Evolutionary conservation across 495 filamentous ascomycete species (phyloP).

Genomic region (Choiromyces venosus): DNA sequence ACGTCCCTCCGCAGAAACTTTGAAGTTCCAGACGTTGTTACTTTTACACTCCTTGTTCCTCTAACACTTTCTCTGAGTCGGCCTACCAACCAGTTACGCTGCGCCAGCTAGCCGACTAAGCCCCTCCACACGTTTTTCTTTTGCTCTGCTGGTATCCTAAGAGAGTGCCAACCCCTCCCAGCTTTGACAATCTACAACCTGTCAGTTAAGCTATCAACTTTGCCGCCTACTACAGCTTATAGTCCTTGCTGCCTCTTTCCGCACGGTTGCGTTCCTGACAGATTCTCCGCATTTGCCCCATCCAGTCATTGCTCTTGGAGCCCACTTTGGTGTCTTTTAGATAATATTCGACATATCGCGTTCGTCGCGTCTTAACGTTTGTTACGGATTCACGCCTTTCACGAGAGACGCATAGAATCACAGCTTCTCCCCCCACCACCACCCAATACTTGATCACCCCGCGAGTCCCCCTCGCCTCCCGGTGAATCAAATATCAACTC

Average conservation of each 20-base stretch:
- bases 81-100: slow-evolving; percentile 30
- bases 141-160: slow-evolving; percentile 26
- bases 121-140: slow-evolving; percentile 24
- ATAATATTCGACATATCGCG: slow-evolving; percentile 39
- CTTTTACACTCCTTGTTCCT: slow-evolving; percentile 8
- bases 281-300: slow-evolving; percentile 42
- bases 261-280: slow-evolving; percentile 41
- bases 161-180: slow-evolving; percentile 22
- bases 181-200: slow-evolving; percentile 39
- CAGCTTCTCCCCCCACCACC: slow-evolving; percentile 11
- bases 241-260: slow-evolving; percentile 41
- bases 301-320: slow-evolving; percentile 38
- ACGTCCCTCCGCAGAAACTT: slow-evolving; percentile 24
- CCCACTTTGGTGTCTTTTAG: slow-evolving; percentile 34
- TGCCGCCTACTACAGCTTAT: slow-evolving; percentile 40
- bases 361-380: slow-evolving; percentile 37
- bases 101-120: slow-evolving; percentile 36
- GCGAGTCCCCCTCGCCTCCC: slow-evolving; percentile 22
- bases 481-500: slow-evolving; percentile 32
- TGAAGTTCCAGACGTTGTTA: slow-evolving; percentile 14
- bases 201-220: slow-evolving; percentile 40
- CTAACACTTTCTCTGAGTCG: slow-evolving; percentile 14
- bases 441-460: slow-evolving; percentile 20
- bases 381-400: slow-evolving; percentile 36
- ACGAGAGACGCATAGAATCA: slow-evolving; percentile 38